These are phyloP conservation scores for Teunomyces tritomae DNA, from an alignment of 805 yeast genomes.

Conservation along the genomic window DNA sequence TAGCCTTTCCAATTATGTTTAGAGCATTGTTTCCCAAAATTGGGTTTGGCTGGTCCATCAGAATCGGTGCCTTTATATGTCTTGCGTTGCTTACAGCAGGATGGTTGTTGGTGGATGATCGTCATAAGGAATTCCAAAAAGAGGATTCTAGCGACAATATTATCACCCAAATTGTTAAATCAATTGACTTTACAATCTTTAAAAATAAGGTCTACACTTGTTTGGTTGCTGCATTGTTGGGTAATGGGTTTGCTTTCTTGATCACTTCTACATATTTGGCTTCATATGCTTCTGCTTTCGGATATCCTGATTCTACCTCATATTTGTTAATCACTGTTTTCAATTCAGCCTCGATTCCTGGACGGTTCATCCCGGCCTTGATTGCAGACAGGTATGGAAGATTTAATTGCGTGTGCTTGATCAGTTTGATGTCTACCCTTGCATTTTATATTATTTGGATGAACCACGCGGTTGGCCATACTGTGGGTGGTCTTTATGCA, in stretches of 20 bases:
- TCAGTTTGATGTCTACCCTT: slow-evolving; percentile 17
- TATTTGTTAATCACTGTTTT: slow-evolving; percentile 22
- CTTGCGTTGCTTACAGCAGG: slow-evolving; percentile 15
- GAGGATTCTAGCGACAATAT: slow-evolving; percentile 1
- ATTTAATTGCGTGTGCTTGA: slow-evolving; percentile 22
- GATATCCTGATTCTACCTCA: slow-evolving; percentile 15
- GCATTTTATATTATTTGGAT: slow-evolving; percentile 24
- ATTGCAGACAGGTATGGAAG: slow-evolving; percentile 26
- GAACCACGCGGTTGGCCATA: slow-evolving; percentile 24
- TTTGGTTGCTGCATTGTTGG: slow-evolving; percentile 23
- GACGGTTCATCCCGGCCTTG: slow-evolving; percentile 24
- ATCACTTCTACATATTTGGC: slow-evolving; percentile 22
- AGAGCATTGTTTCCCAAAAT: slow-evolving; percentile 22
- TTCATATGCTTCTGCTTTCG: slow-evolving; percentile 24
- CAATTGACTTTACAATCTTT: slow-evolving; percentile 25
- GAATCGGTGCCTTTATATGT: slow-evolving; percentile 24
- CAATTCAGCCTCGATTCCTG: slow-evolving; percentile 25
- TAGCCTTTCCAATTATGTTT: slow-evolving; percentile 26
- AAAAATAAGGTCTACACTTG: slow-evolving; percentile 20
- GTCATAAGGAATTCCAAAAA: slow-evolving; percentile 12
- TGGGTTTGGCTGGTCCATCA: slow-evolving; percentile 31
- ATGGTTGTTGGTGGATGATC: slow-evolving; percentile 16
- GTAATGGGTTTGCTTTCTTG: slow-evolving; percentile 30
- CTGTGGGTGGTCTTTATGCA: slow-evolving; percentile 18
- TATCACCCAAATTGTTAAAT: slow-evolving; percentile 16